These are phyloP conservation scores for Botrytis pseudocinerea DNA, from an alignment of 2,329 filamentous ascomycete genomes.

Conservation along the genomic window DNA sequence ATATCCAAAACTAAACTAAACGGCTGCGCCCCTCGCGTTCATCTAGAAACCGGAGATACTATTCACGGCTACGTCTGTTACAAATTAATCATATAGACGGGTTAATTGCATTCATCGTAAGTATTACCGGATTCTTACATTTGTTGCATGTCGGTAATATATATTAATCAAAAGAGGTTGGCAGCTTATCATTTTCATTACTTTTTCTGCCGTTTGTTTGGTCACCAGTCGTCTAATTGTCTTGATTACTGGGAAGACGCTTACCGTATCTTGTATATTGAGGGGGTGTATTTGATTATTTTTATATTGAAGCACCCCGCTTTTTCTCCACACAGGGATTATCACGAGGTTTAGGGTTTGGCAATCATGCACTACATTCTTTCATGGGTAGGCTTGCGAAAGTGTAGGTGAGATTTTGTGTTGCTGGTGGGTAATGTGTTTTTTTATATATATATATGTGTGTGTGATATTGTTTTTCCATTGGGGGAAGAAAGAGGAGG, in stretches of 20 bases:
- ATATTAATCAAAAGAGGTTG: conserved; percentile 15
- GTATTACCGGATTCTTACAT: neutral
- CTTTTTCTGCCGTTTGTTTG: neutral
- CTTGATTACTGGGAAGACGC: neutral
- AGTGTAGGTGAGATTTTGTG: neutral
- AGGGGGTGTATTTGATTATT: conserved; percentile 3
- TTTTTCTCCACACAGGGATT: conserved; percentile 15
- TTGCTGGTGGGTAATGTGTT: neutral
- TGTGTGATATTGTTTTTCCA: neutral
- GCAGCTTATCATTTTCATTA: conserved; percentile 9
- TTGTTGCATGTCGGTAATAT: conserved; percentile 9
- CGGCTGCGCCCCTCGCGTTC: neutral
- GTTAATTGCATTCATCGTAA: neutral
- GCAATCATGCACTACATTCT: neutral
- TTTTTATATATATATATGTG: neutral
- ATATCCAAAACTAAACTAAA: conserved; percentile 7
- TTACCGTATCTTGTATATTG: conserved; percentile 15
- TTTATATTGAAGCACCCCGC: conserved; percentile 14
- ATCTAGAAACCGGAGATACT: neutral
- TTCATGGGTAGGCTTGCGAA: neutral
- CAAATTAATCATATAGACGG: neutral
- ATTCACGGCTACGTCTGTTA: neutral
- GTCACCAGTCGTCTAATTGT: neutral
- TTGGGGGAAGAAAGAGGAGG: too few relatives aligned
- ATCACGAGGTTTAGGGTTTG: conserved; percentile 2